Base-by-base conservation (phyloP, 2,329 filamentous ascomycete species). In the Penicillium sp. region DNA sequence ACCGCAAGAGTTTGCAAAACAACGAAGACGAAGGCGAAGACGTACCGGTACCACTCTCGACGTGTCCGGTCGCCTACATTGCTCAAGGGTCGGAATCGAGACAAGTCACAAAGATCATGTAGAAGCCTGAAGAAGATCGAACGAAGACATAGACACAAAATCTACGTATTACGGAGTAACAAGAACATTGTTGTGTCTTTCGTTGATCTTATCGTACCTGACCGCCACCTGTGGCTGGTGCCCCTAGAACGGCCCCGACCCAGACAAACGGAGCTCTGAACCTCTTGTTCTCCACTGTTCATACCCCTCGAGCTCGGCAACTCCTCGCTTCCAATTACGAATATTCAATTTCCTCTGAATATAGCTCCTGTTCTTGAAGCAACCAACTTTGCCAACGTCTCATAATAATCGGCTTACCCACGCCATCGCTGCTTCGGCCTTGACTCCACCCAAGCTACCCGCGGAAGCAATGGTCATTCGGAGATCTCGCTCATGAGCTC, bases 401-500 rank as follows among this genome's bases (percentile, higher is more conserved):
- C n/a, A 14, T 11, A 39, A 37, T 11, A 39, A 34, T 4, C 13
- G 30, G 6, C n/a, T 13, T 33, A 22, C 12, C 18, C 45, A 38
- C 48, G 10, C 16, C 34, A 11, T 45, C 33, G 41, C 54, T 50
- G 49, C 45, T 35, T 42, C 30, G 40, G 40, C 33, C 43, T 25
- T 43, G 41, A 43, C 37, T 43, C 34, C 38, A 25, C 37, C 44
- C 14, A 46, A 57, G 34, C 41, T 38, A 52, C 44, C 44, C 37
- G 41, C 51, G 67, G 64, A 71, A 79, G 78, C 74, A 66, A 82
- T 82, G 79, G 72, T 70, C 67, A 71, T 72, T 70, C 67, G 63
- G 64, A 65, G 62, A 67, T 67, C 65, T 72, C 70, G 77, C 79
- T 76, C 76, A 88, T 88, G 84, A 87, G 82, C 82, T 83, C 80